Percentiles rank a stretch among this genome's conserved stretches.
Evolutionary conservation across 768 basidiomycete species (phyloP).

Genomic region (Boletus huronensis): DNA sequence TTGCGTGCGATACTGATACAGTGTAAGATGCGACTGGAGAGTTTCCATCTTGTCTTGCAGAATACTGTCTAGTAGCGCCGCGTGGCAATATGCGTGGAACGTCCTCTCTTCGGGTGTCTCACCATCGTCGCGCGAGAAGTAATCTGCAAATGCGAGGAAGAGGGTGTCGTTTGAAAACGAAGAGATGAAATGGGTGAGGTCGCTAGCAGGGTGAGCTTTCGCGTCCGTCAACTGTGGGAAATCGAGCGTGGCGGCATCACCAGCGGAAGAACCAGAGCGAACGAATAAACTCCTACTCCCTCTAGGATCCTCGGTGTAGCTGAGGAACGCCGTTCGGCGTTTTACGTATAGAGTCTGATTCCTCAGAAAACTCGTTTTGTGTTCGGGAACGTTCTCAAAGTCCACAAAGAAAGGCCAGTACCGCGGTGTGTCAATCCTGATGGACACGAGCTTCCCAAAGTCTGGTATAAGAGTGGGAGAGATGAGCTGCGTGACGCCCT

Average conservation of each 20-base stretch:
- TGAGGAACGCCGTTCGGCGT: conserved; percentile 85
- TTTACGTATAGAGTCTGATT: conserved; percentile 90
- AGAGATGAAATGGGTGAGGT: conserved; percentile 81
- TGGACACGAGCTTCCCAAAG: conserved; percentile 73
- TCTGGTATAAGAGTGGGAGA: conserved; percentile 93
- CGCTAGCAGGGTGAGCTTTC: conserved; percentile 63
- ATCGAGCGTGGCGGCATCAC: conserved; percentile 82
- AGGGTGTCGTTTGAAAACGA: conserved; percentile 81
- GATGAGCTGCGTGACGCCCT: conserved; percentile 74
- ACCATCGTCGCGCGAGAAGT: conserved; percentile 61
- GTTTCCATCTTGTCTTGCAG: conserved; percentile 86
- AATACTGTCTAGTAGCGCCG: conserved; percentile 79
- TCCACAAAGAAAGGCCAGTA: conserved; percentile 95
- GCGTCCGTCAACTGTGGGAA: conserved; percentile 72
- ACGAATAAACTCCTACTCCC: conserved; percentile 91
- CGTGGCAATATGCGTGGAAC: conserved; percentile 72
- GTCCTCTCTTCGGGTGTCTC: conserved; percentile 56
- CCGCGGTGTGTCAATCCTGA: conserved; percentile 88
- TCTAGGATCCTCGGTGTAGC: conserved; percentile 90
- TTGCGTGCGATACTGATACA: conserved; percentile 68
- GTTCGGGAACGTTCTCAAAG: conserved; percentile 59
- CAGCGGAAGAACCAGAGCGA: conserved; percentile 78
- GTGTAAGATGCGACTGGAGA: conserved; percentile 66
- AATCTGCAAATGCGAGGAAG: conserved; percentile 79
- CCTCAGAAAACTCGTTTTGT: conserved; percentile 65